Evolutionary conservation across 768 basidiomycete species (phyloP).

Genomic region (Lactarius psammicola): DNA sequence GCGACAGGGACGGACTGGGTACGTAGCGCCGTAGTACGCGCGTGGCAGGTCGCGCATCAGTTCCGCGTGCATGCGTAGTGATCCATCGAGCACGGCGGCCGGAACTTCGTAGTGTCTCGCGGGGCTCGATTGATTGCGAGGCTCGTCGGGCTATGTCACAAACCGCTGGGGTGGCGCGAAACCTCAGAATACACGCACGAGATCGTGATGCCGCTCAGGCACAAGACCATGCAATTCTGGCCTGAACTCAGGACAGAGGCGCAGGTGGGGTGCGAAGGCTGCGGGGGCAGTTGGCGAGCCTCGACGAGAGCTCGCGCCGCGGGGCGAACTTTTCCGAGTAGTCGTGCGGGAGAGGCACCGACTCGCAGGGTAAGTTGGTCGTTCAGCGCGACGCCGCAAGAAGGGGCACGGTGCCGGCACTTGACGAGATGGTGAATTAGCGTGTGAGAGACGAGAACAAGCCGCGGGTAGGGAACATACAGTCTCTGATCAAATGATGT

Average conservation of each 20-base stretch:
- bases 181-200: conserved; percentile 79
- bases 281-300: conserved; percentile 61
- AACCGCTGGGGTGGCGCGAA: conserved; percentile 47
- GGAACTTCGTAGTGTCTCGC: conserved; percentile 83
- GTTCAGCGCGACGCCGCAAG: conserved; percentile 78
- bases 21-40: conserved; percentile 71
- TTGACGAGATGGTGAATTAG: conserved; percentile 29
- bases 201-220: conserved; percentile 73
- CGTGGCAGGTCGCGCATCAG: conserved; percentile 61
- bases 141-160: conserved; percentile 36
- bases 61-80: conserved; percentile 51
- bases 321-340: conserved; percentile 38
- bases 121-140: conserved; percentile 70
- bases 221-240: conserved; percentile 58
- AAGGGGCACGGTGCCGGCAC: conserved; percentile 78
- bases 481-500: conserved; percentile 91
- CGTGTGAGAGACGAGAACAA: neutral
- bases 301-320: conserved; percentile 55
- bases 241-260: conserved; percentile 68
- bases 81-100: conserved; percentile 61
- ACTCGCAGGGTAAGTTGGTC: conserved; percentile 59
- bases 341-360: conserved; percentile 68
- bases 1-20: too few species aligned
- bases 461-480: conserved; percentile 32
- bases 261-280: conserved; percentile 62